Evolutionary conservation across 2,329 filamentous ascomycete genomes (phyloP), one percentile per base, ranked within the genome.

Genomic region (Metarhizium guizhouense): DNA sequence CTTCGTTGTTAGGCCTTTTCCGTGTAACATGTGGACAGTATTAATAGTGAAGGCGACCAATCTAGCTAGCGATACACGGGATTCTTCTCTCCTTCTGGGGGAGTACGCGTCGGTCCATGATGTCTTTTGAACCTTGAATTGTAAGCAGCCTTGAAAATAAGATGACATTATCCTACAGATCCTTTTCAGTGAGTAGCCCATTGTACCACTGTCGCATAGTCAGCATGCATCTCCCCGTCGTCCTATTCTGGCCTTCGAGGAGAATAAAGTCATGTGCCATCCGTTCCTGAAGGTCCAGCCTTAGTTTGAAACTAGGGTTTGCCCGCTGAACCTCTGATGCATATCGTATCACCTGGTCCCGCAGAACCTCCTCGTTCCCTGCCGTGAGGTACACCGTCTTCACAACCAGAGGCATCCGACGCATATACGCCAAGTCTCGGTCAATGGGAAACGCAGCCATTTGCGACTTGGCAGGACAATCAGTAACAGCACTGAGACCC

Each of bases 221-320:
- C 14, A 43, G 16, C 20, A 57, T 53, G 13, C 52, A 57, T 25
- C 57, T 54, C 16, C 57, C 55, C 34, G 48, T 48, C 1, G 47
- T 45, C 20, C 51, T 30, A 4, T 53, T 51, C 43, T 56, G 47
- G 32, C 56, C 54, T 16, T 59, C 59, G 25, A 58, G 52, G 5
- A 60, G 47, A 10, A 58, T 58, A 25, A 57, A 56, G 25, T 59
- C 59, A 25, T 62, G 59, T 7, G 55, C 55, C 29, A 57, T 45
- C 13, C 34, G 25, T 16, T 51, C 47, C 3, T 47, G 48, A 14
- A 55, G n/a, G 6, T 57, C 56, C 13, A 55, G 25, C 18, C 45
- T 42, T 43, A 61, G 52, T 6, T 53, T 50, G 25, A 62, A 52
- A 5, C 32, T 30, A 5, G 60, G 58, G 38, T 58, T 62, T n/a